Evolutionary conservation across 1,284 basidiomycete species (phyloP).

Genomic region (Meira miltonrushii): DNA sequence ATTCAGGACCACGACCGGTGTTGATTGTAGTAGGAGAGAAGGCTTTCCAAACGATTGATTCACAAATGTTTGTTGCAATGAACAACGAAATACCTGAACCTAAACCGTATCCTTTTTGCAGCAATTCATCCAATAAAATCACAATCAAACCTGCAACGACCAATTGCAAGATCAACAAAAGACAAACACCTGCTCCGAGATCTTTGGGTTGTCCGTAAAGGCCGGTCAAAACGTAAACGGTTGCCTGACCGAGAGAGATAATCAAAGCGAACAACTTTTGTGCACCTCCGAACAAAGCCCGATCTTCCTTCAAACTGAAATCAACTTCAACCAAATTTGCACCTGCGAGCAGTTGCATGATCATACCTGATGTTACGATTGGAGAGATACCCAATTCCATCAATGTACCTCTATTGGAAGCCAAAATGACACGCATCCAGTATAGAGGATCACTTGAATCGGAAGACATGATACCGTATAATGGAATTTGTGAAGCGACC

Average conservation of each 20-base stretch:
- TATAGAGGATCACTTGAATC: constrained; percentile 75
- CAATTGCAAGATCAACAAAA: constrained; percentile 88
- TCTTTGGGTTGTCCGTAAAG: constrained; percentile 91
- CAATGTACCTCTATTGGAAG: constrained; percentile 93
- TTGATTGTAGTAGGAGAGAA: constrained; percentile 97
- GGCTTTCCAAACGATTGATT: constrained; percentile 98
- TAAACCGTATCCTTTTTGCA: constrained; percentile 97
- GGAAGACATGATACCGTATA: constrained; percentile 52
- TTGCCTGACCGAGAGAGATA: constrained; percentile 92
- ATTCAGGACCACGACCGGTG: constrained; percentile 95
- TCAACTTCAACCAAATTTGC: constrained; percentile 97
- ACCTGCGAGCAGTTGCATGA: constrained; percentile 97
- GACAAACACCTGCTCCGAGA: constrained; percentile 92
- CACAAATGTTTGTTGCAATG: constrained; percentile 99
- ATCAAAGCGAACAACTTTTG: constrained; percentile 97
- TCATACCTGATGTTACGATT: constrained; percentile 93
- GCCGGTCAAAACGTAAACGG: constrained; percentile 94
- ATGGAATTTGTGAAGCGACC: constrained; percentile 50
- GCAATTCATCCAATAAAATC: constrained; percentile 94
- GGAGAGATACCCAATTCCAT: constrained; percentile 99
- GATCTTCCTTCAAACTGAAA: constrained; percentile 93
- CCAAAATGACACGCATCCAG: constrained; percentile 99
- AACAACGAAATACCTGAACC: constrained; percentile 97
- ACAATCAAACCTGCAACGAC: constrained; percentile 91
- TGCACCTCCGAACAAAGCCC: constrained; percentile 88